Base-by-base conservation (phyloP, 768 basidiomycete species). In the Tulasnella sp. region DNA sequence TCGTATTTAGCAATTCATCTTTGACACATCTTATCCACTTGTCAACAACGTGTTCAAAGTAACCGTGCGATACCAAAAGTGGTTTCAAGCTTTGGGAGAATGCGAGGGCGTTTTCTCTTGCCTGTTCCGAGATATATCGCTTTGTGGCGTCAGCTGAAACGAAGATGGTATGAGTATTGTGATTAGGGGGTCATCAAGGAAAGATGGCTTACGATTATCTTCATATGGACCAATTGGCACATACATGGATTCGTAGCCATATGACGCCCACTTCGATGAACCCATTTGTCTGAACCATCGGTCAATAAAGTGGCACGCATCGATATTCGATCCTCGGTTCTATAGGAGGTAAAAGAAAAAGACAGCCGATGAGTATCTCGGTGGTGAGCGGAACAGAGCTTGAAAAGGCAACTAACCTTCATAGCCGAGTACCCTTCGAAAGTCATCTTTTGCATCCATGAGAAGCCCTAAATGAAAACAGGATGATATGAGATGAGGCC, bases 21-120 rank as follows among this genome's bases (percentile, higher is more conserved):
- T n/a, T n/a, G n/a, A n/a, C 24, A 20, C 29, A 20, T 25, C 19
- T 19, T 15, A 19, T 45, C 44, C 44, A 45, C 22, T 31, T 19
- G 37, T 50, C 48, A 15, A 50, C 27, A 27, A 40, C 42, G 27
- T 50, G 37, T 16, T 16, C 37, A 22, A 50, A 50, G 37, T 50
- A 50, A 15, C 48, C 48, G 31, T 42, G 37, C 15, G 48, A 37
- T 25, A 50, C 25, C 24, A 51, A 31, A 5, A 51, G 37, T 16
- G 49, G 49, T 7, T 42, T 25, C 27, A 51, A 20, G 2, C 39
- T 32, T 16, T 4, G 27, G 28, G 34, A 6, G 16, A 51, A 8
- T 19, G 6, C 29, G 12, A 51, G 13, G 15, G 28, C 4, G 39
- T 51, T 31, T 19, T 51, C 25, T 16, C 28, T 19, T 28, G 9